Conservation (phyloP, 441 rosid species). For the Melastoma candidum region DNA sequence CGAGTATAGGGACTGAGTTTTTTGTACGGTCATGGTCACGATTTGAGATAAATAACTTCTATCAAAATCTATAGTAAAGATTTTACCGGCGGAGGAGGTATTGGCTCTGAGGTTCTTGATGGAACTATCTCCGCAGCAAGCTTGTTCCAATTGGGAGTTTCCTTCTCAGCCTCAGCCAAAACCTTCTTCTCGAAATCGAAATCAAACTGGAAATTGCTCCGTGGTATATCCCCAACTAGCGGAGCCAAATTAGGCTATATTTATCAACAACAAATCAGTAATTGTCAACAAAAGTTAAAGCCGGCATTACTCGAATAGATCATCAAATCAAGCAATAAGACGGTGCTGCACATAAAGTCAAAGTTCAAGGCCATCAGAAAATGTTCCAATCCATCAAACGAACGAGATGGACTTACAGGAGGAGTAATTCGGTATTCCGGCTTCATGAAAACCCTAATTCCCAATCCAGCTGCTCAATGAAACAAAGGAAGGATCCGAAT, state of each 20-base stretch:
- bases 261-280: not conserved
- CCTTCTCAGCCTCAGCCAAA: constrained; percentile 72
- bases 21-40: too few species aligned
- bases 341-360: not conserved
- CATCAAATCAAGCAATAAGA: not conserved
- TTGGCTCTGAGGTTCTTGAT: constrained; percentile 34
- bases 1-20: too few species aligned
- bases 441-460: constrained; percentile 62
- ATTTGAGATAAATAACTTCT: too few species aligned
- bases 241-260: constrained; percentile 67
- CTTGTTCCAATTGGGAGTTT: constrained; percentile 56
- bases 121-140: constrained; percentile 59
- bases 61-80: not conserved
- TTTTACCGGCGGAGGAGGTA: constrained; percentile 41
- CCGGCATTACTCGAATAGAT: too few species aligned
- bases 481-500: not conserved
- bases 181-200: constrained; percentile 67
- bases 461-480: constrained; percentile 59
- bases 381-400: not conserved
- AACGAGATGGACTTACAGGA: constrained; percentile 36
- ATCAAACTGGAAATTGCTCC: constrained; percentile 78
- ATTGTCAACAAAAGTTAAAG: too few species aligned
- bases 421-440: constrained; percentile 81
- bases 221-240: constrained; percentile 56
- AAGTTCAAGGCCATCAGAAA: not conserved